Evolutionary conservation across 1,139 yeast genomes (phyloP).

Genomic region (Geotrichum bryndzae): DNA sequence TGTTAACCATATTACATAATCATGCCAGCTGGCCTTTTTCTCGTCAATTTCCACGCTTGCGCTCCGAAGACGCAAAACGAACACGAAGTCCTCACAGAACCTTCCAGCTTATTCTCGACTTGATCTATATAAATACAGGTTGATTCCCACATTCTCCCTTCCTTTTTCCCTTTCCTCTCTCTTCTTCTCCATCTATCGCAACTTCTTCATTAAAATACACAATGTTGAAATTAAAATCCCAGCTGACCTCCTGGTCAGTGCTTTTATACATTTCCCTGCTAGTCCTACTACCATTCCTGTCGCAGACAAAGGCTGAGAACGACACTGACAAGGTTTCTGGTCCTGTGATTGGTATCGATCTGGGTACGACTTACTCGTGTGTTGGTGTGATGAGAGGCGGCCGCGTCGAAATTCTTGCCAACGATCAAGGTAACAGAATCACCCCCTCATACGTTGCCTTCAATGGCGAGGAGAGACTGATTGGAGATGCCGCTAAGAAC

Average conservation of each 20-base stretch:
- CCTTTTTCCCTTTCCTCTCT: neutral
- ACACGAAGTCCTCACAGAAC: constrained; percentile 1
- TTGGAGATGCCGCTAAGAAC: constrained; percentile 99
- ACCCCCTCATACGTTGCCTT: constrained; percentile 98
- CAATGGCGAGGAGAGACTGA: constrained; percentile 94
- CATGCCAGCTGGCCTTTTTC: constrained; percentile 17
- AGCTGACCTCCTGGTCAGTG: constrained; percentile 47
- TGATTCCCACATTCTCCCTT: constrained; percentile 3
- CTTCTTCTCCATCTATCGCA: constrained; percentile 1
- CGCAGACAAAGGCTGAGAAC: constrained; percentile 42
- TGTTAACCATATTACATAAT: neutral
- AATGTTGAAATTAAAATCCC: constrained; percentile 23
- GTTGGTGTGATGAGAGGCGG: constrained; percentile 92
- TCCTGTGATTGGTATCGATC: constrained; percentile 76
- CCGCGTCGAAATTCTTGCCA: constrained; percentile 85
- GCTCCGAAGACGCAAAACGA: neutral
- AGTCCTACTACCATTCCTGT: constrained; percentile 54
- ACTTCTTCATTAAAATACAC: constrained; percentile 7
- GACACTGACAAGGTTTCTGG: constrained; percentile 49
- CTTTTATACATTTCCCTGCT: constrained; percentile 52
- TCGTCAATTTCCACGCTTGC: neutral
- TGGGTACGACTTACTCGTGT: constrained; percentile 90
- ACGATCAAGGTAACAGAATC: constrained; percentile 99
- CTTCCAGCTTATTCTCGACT: neutral
- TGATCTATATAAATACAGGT: neutral